Evolutionary conservation across 2,329 filamentous ascomycete genomes (phyloP).

Genomic region (Aspergillus caelatus): DNA sequence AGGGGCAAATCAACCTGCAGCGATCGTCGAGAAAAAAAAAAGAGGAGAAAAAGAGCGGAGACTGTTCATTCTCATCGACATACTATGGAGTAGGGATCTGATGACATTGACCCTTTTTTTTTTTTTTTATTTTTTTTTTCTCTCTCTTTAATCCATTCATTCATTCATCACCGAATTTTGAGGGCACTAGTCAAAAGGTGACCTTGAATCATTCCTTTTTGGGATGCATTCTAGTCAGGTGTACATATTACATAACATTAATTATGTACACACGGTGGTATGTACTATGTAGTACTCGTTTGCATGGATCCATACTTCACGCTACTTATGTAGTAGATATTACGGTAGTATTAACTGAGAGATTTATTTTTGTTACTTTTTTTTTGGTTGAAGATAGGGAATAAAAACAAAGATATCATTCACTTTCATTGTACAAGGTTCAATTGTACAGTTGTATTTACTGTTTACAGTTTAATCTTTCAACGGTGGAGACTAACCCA

Average conservation of each 20-base stretch:
- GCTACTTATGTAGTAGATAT: background rate
- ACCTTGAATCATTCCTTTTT: background rate
- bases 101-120: background rate
- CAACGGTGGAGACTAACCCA: slow-evolving; percentile 1
- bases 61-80: background rate
- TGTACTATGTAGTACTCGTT: background rate
- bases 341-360: background rate
- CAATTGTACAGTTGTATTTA: background rate
- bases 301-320: background rate
- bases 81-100: background rate
- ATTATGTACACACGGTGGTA: background rate
- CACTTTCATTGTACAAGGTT: background rate
- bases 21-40: slow-evolving; percentile 2
- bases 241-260: slow-evolving; percentile 2
- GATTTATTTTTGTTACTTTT: background rate
- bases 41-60: background rate
- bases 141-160: background rate
- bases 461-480: background rate
- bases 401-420: background rate
- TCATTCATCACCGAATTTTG: background rate
- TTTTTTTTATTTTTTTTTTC: too few relatives aligned
- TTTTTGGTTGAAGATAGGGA: background rate
- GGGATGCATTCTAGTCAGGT: background rate
- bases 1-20: slow-evolving; percentile 13
- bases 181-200: background rate